These are phyloP conservation scores for Dittrichia graveolens DNA, from an alignment of 129 eudicot genomes.

Conservation along the genomic window DNA sequence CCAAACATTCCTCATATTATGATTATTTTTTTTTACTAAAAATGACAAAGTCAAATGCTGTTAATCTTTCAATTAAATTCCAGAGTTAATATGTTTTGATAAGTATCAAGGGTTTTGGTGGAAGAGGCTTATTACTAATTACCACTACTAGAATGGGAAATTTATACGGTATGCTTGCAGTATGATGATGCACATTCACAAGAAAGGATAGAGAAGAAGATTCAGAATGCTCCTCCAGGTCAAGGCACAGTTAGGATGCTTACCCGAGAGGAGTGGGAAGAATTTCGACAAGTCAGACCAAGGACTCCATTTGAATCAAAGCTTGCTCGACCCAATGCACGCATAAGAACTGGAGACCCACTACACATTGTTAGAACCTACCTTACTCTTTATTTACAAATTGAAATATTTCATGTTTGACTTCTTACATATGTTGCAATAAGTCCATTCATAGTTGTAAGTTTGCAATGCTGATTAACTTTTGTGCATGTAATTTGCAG, in stretches of 20 bases:
- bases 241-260: slow-evolving; percentile 96
- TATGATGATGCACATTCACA: slow-evolving; percentile 81
- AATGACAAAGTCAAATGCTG: no score
- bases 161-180: slow-evolving; percentile 38
- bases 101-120: no score
- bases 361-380: slow-evolving; percentile 54
- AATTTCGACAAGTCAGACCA: slow-evolving; percentile 77
- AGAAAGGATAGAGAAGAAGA: slow-evolving; percentile 79
- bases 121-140: no score
- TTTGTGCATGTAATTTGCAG: slow-evolving; percentile 37
- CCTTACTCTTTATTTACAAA: neutral
- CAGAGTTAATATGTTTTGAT: neutral
- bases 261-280: slow-evolving; percentile 91
- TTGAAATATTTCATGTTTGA: neutral
- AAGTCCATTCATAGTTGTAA: neutral
- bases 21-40: no score
- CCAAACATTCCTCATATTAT: neutral
- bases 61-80: neutral
- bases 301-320: slow-evolving; percentile 97
- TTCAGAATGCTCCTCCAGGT: slow-evolving; percentile 82
- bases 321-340: slow-evolving; percentile 94
- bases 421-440: neutral
- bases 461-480: slow-evolving; percentile 7
- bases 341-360: slow-evolving; percentile 78
- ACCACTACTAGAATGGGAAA: neutral